These are phyloP conservation scores for Paradendryphiella salina DNA, from an alignment of 2,329 filamentous ascomycete genomes.

Conservation along the genomic window DNA sequence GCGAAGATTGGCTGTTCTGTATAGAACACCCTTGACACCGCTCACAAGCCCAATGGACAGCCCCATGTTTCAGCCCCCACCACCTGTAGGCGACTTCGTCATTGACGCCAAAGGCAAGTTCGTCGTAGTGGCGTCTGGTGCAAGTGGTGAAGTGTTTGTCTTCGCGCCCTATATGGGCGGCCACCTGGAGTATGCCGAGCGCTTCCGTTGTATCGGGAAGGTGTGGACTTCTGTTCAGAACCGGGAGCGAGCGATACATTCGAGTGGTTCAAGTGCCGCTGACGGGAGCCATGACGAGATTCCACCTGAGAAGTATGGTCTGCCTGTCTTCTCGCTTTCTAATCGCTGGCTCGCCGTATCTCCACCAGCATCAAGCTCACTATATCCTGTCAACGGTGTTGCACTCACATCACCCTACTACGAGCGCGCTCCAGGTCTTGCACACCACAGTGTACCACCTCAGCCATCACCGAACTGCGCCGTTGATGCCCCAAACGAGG, in stretches of 20 bases:
- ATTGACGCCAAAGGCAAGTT: slow-evolving; percentile 73
- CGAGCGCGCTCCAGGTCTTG: slow-evolving; percentile 59
- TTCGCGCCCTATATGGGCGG: slow-evolving; percentile 52
- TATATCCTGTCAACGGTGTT: slow-evolving; percentile 69
- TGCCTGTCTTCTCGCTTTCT: slow-evolving; percentile 69
- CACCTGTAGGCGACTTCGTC: slow-evolving; percentile 71
- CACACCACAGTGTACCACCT: slow-evolving; percentile 68
- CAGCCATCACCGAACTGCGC: slow-evolving; percentile 68
- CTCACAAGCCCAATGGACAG: slow-evolving; percentile 61
- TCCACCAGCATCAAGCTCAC: slow-evolving; percentile 70
- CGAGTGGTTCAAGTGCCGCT: slow-evolving; percentile 42
- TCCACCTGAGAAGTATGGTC: slow-evolving; percentile 52
- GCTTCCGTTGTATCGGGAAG: slow-evolving; percentile 76
- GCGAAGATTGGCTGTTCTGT: slow-evolving; percentile 70
- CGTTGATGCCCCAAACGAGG: slow-evolving; percentile 71
- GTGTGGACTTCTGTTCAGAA: slow-evolving; percentile 84
- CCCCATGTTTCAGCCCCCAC: slow-evolving; percentile 68
- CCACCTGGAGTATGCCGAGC: slow-evolving; percentile 31
- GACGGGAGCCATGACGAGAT: slow-evolving; percentile 43
- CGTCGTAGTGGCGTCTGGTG: slow-evolving; percentile 74
- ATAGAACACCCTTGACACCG: slow-evolving; percentile 67
- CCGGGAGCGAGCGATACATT: slow-evolving; percentile 40
- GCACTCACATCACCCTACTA: slow-evolving; percentile 57
- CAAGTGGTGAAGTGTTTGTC: slow-evolving; percentile 85
- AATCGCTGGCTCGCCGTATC: slow-evolving; percentile 79